phyloP scores from a whole-genome alignment of 306 rosid genomes.

The Cucurbita pepo region DNA sequence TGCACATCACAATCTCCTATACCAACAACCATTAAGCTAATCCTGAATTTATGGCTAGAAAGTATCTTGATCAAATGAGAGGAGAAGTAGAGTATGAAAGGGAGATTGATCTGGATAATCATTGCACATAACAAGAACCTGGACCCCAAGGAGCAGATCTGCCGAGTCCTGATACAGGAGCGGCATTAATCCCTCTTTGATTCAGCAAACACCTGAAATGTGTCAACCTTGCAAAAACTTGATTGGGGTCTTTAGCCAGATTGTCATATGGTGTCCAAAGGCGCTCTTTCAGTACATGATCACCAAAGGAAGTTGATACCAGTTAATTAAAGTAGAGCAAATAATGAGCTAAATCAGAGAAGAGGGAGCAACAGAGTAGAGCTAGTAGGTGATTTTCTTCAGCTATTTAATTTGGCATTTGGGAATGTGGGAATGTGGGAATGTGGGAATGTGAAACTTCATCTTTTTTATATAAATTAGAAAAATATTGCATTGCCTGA shows the following conservation, averaged over 20 bases:
- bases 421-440: neutral
- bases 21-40: neutral
- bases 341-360: neutral
- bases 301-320: neutral
- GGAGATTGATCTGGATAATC: neutral
- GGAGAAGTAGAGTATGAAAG: neutral
- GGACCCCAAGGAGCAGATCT: slow-evolving; percentile 23
- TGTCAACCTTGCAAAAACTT: slow-evolving; percentile 23
- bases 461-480: neutral
- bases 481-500: neutral
- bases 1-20: neutral
- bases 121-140: slow-evolving; percentile 25
- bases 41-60: neutral
- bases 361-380: neutral
- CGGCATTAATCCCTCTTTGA: slow-evolving; percentile 30
- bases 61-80: neutral
- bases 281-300: slow-evolving; percentile 17
- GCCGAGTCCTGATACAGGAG: slow-evolving; percentile 25
- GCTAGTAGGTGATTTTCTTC: neutral
- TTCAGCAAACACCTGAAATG: slow-evolving; percentile 31
- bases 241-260: slow-evolving; percentile 20
- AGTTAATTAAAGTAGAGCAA: neutral
- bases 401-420: neutral
- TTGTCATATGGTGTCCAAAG: slow-evolving; percentile 27
- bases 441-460: neutral